Conservation (phyloP, 2,329 filamentous ascomycete genomes). For the Talaromyces sp. region DNA sequence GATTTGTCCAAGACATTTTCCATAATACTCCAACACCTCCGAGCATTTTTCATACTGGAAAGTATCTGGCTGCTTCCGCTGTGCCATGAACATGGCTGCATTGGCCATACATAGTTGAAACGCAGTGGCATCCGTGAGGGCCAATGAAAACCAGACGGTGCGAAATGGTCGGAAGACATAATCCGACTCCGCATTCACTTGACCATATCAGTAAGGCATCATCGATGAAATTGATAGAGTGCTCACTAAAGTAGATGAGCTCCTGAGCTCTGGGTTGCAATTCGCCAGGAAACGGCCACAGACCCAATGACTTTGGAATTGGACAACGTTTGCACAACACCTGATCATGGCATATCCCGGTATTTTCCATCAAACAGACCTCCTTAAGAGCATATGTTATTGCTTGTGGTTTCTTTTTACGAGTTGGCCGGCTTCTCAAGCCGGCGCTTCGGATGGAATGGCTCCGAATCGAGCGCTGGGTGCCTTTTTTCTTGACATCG, state of each 20-base stretch:
- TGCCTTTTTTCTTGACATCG: conserved; percentile 14
- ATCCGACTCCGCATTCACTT: conserved; percentile 20
- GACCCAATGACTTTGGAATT: conserved; percentile 6
- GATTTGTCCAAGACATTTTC: conserved; percentile 22
- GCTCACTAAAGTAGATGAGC: conserved; percentile 21
- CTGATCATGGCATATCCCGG: no score
- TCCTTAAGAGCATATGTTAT: conserved; percentile 17
- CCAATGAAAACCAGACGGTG: conserved; percentile 28
- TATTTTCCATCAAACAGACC: neutral
- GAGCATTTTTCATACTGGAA: conserved; percentile 24
- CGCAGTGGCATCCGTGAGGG: conserved; percentile 24
- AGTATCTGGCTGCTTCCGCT: conserved; percentile 18
- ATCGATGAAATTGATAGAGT: neutral
- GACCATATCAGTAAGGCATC: neutral
- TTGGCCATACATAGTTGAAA: conserved; percentile 26
- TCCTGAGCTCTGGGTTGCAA: conserved; percentile 16
- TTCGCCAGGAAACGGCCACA: conserved; percentile 18
- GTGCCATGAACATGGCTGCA: conserved; percentile 27
- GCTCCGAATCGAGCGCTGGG: conserved; percentile 18
- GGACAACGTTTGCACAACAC: neutral
- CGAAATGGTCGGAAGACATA: conserved; percentile 28
- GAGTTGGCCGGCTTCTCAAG: conserved; percentile 16
- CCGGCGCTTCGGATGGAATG: conserved; percentile 19
- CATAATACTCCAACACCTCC: conserved; percentile 25
- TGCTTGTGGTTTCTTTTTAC: neutral